Evolutionary conservation across 2,329 filamentous ascomycete species (phyloP).

Genomic region (Leptoxyphium fumago): DNA sequence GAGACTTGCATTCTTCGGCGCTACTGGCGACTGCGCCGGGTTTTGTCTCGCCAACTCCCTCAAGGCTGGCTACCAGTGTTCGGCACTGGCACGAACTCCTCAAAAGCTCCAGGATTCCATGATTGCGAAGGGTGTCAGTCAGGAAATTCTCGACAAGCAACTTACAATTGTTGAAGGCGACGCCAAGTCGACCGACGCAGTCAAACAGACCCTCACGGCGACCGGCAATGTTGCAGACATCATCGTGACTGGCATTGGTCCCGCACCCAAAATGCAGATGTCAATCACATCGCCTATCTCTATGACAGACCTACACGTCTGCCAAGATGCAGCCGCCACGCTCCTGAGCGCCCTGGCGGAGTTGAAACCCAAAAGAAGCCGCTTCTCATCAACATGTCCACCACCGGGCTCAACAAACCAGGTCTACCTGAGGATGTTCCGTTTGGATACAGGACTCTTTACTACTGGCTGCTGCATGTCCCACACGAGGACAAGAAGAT

Average conservation of each 20-base stretch:
- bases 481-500: conserved; percentile 27
- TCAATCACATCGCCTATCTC: conserved; percentile 14
- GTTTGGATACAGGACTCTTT: conserved; percentile 17
- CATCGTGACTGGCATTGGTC: conserved; percentile 35
- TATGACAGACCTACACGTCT: conserved; percentile 21
- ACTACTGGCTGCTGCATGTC: conserved; percentile 20
- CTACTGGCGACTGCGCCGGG: conserved; percentile 34
- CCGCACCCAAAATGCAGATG: conserved; percentile 10
- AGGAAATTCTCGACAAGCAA: conserved; percentile 20
- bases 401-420: conserved; percentile 22
- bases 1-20: conserved; percentile 37
- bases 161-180: conserved; percentile 36
- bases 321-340: conserved; percentile 17
- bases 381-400: conserved; percentile 20
- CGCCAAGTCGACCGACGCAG: conserved; percentile 26
- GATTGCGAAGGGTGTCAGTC: conserved; percentile 23
- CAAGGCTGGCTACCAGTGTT: conserved; percentile 28
- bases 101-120: conserved; percentile 34
- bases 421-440: conserved; percentile 23
- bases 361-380: conserved; percentile 12
- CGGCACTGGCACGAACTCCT: conserved; percentile 36
- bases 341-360: conserved; percentile 19
- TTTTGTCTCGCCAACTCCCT: conserved; percentile 31
- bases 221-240: conserved; percentile 23
- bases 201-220: conserved; percentile 24